Evolutionary conservation across 1,139 yeast genomes (phyloP).

Genomic region (Casaregolazyma suthepensis): DNA sequence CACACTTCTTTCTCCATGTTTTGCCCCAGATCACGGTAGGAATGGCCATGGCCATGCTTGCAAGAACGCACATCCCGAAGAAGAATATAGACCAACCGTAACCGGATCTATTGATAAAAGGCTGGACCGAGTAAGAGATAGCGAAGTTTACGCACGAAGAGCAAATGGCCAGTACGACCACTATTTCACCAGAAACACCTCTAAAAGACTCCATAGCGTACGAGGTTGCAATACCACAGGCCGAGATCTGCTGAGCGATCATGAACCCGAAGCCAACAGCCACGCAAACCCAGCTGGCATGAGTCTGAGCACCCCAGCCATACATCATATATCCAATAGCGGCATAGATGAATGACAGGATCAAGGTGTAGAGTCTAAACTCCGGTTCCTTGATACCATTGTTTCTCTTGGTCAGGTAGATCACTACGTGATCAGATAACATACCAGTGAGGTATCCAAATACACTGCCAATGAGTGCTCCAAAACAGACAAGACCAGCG

Average conservation of each 20-base stretch:
- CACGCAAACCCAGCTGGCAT: constrained; percentile 51
- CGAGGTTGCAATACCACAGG: constrained; percentile 48
- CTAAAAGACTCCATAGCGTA: constrained; percentile 52
- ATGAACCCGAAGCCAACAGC: constrained; percentile 20
- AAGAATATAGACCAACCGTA: background rate
- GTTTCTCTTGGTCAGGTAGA: constrained; percentile 62
- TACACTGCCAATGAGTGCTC: constrained; percentile 45
- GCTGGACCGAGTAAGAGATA: constrained; percentile 45
- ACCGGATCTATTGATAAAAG: constrained; percentile 42
- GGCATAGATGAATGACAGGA: constrained; percentile 56
- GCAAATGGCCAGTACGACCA: constrained; percentile 38
- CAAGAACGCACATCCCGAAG: constrained; percentile 33
- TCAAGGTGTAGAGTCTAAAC: constrained; percentile 60
- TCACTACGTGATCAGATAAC: constrained; percentile 56
- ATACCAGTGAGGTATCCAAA: constrained; percentile 50
- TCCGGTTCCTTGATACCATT: constrained; percentile 72
- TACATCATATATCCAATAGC: constrained; percentile 69
- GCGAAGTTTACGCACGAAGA: constrained; percentile 41
- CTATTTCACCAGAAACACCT: constrained; percentile 47
- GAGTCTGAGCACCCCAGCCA: constrained; percentile 67
- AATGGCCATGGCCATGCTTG: background rate
- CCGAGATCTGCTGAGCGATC: constrained; percentile 38
- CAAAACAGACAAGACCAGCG: constrained; percentile 71
- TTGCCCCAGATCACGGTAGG: background rate
- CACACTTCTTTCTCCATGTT: background rate